Conservation (phyloP, 2,329 filamentous ascomycete species). For the Paramyrothecium sp. region DNA sequence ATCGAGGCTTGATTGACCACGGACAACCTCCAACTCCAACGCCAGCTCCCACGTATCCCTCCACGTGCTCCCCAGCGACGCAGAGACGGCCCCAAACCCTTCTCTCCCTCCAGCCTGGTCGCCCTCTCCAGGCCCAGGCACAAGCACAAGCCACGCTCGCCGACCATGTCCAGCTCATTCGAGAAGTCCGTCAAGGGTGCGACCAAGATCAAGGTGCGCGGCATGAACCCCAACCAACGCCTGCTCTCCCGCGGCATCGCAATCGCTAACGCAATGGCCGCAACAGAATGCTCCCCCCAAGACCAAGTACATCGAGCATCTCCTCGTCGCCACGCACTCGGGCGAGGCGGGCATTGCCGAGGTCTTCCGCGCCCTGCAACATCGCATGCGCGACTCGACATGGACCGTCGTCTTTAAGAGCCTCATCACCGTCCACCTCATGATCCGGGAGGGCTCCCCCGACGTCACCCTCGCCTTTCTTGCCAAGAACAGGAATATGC, state of each 20-base stretch:
- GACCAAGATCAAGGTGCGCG: conserved; percentile 86
- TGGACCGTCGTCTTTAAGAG: conserved; percentile 99
- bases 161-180: conserved; percentile 78
- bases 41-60: background rate
- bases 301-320: conserved; percentile 99
- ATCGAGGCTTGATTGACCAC: background rate
- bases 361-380: conserved; percentile 88
- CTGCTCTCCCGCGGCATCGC: background rate
- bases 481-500: conserved; percentile 74
- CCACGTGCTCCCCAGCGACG: too few species aligned
- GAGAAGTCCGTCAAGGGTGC: conserved; percentile 99
- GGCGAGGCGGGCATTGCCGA: conserved; percentile 94
- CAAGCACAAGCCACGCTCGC: conserved; percentile 7
- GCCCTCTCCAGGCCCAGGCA: conserved; percentile 7
- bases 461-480: conserved; percentile 87
- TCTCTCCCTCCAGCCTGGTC: conserved; percentile 5
- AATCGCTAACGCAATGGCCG: conserved; percentile 2
- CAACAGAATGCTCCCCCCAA: conserved; percentile 87
- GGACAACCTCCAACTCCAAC: background rate
- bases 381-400: conserved; percentile 88
- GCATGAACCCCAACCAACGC: conserved; percentile 6
- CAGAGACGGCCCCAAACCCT: conserved; percentile 4
- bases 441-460: conserved; percentile 92
- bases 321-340: conserved; percentile 89
- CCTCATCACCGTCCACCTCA: conserved; percentile 90